A percentile compares a stretch with the other conserved stretches of the same genome.
Evolutionary conservation across 495 filamentous ascomycete genomes (phyloP).

Genomic region (Aspergillus homomorphus): DNA sequence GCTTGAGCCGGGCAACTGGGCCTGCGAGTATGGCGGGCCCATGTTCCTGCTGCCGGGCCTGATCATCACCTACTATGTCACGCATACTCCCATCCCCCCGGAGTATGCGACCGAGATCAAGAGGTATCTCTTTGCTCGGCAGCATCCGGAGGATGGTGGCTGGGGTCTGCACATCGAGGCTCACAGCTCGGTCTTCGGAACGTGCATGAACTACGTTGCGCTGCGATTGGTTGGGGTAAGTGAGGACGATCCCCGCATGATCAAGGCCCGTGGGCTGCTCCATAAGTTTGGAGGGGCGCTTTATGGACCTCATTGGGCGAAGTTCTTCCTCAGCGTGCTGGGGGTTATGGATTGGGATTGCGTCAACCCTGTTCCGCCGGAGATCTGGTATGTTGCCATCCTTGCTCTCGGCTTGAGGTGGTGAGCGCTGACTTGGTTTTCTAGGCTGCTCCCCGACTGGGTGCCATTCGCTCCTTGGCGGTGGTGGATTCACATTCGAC

Average conservation of each 20-base stretch:
- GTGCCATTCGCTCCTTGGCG: constrained; percentile 91
- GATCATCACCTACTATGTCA: constrained; percentile 86
- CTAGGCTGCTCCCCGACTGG: constrained; percentile 86
- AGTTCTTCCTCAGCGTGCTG: constrained; percentile 85
- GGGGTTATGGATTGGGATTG: constrained; percentile 85
- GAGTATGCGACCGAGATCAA: constrained; percentile 84
- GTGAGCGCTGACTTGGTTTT: constrained; percentile 5
- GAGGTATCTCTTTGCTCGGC: constrained; percentile 86
- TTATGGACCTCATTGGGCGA: constrained; percentile 88
- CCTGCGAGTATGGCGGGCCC: constrained; percentile 90
- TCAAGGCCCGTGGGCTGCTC: constrained; percentile 78
- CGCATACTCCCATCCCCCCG: constrained; percentile 81
- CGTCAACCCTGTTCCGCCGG: constrained; percentile 89
- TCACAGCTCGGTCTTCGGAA: constrained; percentile 90
- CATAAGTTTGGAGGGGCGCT: constrained; percentile 85
- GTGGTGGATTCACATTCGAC: constrained; percentile 98
- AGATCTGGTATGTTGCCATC: constrained; percentile 64
- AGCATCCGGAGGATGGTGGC: constrained; percentile 84
- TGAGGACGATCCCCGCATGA: constrained; percentile 79
- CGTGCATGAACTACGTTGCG: constrained; percentile 81
- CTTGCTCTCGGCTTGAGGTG: background rate
- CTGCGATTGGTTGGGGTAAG: constrained; percentile 85
- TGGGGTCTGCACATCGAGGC: constrained; percentile 97
- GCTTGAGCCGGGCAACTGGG: constrained; percentile 88
- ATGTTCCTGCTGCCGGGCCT: constrained; percentile 85